Evolutionary conservation across 108 stramenopile species (phyloP).

Genomic region (Nitzschia sp.): DNA sequence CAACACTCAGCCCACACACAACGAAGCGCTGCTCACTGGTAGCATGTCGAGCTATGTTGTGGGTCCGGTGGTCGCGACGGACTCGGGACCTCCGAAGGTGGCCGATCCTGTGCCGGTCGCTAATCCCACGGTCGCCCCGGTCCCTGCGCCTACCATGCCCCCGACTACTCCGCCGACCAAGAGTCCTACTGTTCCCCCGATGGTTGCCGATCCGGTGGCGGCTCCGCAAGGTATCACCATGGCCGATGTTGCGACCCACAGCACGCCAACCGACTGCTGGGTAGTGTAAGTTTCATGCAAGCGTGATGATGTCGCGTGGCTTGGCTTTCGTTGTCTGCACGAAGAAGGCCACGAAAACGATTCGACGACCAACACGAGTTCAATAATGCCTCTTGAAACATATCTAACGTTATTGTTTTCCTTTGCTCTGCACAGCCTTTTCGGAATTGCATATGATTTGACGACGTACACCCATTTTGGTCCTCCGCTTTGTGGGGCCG

Average conservation of each 20-base stretch:
- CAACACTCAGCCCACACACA: neutral
- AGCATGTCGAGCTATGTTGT: neutral
- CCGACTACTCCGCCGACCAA: neutral
- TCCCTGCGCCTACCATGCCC: neutral
- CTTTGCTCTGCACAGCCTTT: no score
- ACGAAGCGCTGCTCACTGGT: neutral
- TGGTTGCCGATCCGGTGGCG: neutral
- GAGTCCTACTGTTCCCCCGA: neutral
- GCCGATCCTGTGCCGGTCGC: neutral
- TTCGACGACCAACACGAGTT: no score
- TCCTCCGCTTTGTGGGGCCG: conserved; percentile 5
- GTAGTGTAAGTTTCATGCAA: no score
- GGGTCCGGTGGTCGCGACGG: neutral
- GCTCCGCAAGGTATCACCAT: neutral
- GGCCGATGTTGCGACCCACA: neutral
- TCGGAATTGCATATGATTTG: neutral
- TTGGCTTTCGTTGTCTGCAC: no score
- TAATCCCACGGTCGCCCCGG: neutral
- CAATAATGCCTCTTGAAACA: no score
- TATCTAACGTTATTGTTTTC: no score
- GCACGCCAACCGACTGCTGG: neutral
- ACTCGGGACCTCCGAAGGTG: neutral
- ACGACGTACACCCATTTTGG: neutral
- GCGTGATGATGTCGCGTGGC: no score
- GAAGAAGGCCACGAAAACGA: no score